A percentile compares a stretch with the other conserved stretches of the same genome.
phyloP scores from a whole-genome alignment of 2,329 filamentous ascomycete genomes.

The Epichloe baconii region DNA sequence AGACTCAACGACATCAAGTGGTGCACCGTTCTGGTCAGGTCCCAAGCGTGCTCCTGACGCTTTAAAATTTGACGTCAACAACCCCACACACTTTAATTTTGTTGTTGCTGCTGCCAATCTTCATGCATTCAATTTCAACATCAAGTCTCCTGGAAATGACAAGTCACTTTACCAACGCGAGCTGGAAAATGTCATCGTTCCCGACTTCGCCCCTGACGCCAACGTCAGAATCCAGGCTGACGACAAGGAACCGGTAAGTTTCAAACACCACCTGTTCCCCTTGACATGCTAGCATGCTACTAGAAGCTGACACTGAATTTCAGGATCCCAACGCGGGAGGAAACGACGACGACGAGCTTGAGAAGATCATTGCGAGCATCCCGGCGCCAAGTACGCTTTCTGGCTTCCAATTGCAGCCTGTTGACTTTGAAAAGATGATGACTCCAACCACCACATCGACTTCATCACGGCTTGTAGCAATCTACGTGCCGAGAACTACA shows the following conservation, averaged over 20 bases:
- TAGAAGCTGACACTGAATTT: not conserved
- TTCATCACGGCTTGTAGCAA: slow-evolving; percentile 98
- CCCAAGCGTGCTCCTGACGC: slow-evolving; percentile 92
- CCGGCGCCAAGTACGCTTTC: slow-evolving; percentile 69
- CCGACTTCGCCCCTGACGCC: slow-evolving; percentile 83
- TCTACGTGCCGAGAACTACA: slow-evolving; percentile 93
- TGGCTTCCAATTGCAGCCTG: slow-evolving; percentile 78
- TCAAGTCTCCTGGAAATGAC: slow-evolving; percentile 63
- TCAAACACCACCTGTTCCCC: no score
- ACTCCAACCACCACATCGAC: slow-evolving; percentile 95
- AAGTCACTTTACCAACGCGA: slow-evolving; percentile 65
- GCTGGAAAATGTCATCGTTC: slow-evolving; percentile 84
- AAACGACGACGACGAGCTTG: slow-evolving; percentile 66
- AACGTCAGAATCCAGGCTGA: slow-evolving; percentile 94
- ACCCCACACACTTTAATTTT: slow-evolving; percentile 79
- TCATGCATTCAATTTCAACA: slow-evolving; percentile 95
- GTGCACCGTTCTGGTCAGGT: slow-evolving; percentile 93
- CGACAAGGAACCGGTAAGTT: slow-evolving; percentile 70
- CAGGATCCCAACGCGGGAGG: slow-evolving; percentile 67
- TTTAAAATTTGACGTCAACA: slow-evolving; percentile 74
- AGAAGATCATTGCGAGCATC: slow-evolving; percentile 57
- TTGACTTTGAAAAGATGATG: slow-evolving; percentile 98
- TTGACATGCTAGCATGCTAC: not conserved
- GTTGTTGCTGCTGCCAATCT: slow-evolving; percentile 80
- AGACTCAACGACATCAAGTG: slow-evolving; percentile 75